phyloP scores from a whole-genome alignment of 441 rosid genomes.

The Flueggea neowawraea region DNA sequence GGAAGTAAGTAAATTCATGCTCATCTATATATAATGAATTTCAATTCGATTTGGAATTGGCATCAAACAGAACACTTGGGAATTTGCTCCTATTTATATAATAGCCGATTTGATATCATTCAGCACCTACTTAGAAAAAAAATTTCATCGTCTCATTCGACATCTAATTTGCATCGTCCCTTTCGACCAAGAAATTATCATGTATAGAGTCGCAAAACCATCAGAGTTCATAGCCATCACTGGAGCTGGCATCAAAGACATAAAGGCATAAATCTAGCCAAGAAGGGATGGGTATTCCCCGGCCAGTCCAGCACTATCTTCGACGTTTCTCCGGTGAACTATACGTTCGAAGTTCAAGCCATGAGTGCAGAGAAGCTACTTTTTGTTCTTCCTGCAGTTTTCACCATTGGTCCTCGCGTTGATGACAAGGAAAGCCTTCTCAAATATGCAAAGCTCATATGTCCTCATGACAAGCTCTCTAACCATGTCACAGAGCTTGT shows the following conservation, averaged over 20 bases:
- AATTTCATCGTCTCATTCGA: too few species aligned
- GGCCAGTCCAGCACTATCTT: conserved; percentile 44
- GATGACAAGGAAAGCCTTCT: conserved; percentile 41
- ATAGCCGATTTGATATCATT: too few species aligned
- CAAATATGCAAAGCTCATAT: conserved; percentile 52
- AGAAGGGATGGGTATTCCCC: conserved; percentile 59
- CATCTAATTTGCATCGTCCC: too few species aligned
- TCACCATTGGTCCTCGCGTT: conserved; percentile 64
- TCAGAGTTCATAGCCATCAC: conserved; percentile 56
- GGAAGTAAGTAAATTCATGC: too few species aligned
- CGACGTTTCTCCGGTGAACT: conserved; percentile 67
- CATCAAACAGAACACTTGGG: too few species aligned
- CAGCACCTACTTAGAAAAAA: too few species aligned
- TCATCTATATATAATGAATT: too few species aligned
- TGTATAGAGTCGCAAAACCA: conserved; percentile 51
- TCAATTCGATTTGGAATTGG: too few species aligned
- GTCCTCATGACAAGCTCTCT: conserved; percentile 54
- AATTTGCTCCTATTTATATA: too few species aligned
- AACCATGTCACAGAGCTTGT: conserved; percentile 66
- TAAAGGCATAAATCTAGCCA: conserved; percentile 51
- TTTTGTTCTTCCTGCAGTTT: conserved; percentile 62
- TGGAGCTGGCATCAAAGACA: conserved; percentile 43
- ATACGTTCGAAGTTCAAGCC: conserved; percentile 72
- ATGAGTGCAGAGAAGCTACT: conserved; percentile 84
- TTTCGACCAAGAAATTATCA: too few species aligned